Evolutionary conservation across 1,284 basidiomycete species (phyloP), one percentile per base, ranked within the genome.

Genomic region (Cryptococcus floricola): DNA sequence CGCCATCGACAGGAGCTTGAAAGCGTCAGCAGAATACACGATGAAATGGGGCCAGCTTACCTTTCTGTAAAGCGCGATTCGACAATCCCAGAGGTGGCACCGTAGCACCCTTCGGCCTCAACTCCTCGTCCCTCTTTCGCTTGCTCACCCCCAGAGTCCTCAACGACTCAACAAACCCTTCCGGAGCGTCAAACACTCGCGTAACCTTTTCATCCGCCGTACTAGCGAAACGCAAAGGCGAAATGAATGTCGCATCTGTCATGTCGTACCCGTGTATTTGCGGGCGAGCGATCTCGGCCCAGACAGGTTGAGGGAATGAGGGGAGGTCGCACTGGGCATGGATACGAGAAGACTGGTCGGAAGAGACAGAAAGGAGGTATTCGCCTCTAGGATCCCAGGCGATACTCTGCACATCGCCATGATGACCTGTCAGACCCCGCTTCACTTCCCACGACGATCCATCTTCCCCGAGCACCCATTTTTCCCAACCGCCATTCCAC

Each of bases 211-310:
- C 93, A 68, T 97, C 93, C 8, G 90, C 89, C 46, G 89, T 85
- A 64, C 89, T 93, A 16, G 86, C 86, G 68, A 95, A 91, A 23
- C 83, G 84, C 44, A 91, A 78, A 0, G 88, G 78, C 56, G 83
- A 81, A 44, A 96, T 81, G 74, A 91, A 92, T 2, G 82, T 83
- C 2, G 83, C 86, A 58, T 86, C 86, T n/a, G 92, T 80, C 45
- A 96, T 80, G 68, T 96, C 91, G 73, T 97, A 96, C 5, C 93
- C 93, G 74, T 98, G 93, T 18, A 95, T 86, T 75, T 98, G 93
- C 25, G 93, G 93, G 16, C 93, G 85, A 28, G 84, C 84, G 31
- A 96, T 80, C 72, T 97, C 93, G 64, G 90, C 88, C 93, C 93
- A 97, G 2, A 66, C 70, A 7, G 64, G 57, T n/a, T 62, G 61